Evolutionary conservation across 2,329 filamentous ascomycete species (phyloP), one percentile per base, ranked within the genome.

Genomic region (Colletotrichum noveboracense): DNA sequence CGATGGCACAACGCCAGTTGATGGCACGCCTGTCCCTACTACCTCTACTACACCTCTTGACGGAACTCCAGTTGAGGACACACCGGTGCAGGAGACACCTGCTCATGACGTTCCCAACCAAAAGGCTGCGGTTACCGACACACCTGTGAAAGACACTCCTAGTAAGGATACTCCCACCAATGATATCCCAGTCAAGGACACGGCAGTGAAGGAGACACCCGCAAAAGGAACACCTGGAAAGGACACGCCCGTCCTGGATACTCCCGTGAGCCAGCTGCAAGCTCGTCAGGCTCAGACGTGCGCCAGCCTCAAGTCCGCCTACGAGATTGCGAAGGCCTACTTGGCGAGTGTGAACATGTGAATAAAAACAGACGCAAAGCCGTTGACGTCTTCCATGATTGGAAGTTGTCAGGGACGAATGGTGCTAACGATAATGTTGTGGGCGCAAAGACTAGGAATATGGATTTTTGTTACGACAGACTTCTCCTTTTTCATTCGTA

Each of bases 401-500:
- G n/a, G n/a, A n/a, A n/a, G n/a, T n/a, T n/a, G n/a, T n/a, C n/a
- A n/a, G n/a, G n/a, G n/a, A n/a, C 10, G 3, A 7, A 52, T 52
- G n/a, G 6, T 52, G n/a, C 3, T 13, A 52, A 52, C n/a, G 12
- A 52, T 13, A 24, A 52, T 13, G 6, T 1, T 21, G 43, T 0
- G n/a, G 43, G n/a, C n/a, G n/a, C 6, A 52, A 14, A 52, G n/a
- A 4, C 12, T 52, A 0, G n/a, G 2, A 52, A 52, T 1, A 0
- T 21, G 18, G 0, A 21, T 0, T 52, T 1, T 52, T 21, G 12
- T 21, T 13, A 2, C 43, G 10, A 52, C 0, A 2, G n/a, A 24
- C 43, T n/a, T n/a, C n/a, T n/a, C n/a, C 4, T 48, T 48, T 48
- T 48, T 21, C n/a, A 52, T 52, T 21, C 21, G n/a, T 52, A 52